Evolutionary conservation across 2,329 filamentous ascomycete species (phyloP).

Genomic region (Neonectria neomacrospora): DNA sequence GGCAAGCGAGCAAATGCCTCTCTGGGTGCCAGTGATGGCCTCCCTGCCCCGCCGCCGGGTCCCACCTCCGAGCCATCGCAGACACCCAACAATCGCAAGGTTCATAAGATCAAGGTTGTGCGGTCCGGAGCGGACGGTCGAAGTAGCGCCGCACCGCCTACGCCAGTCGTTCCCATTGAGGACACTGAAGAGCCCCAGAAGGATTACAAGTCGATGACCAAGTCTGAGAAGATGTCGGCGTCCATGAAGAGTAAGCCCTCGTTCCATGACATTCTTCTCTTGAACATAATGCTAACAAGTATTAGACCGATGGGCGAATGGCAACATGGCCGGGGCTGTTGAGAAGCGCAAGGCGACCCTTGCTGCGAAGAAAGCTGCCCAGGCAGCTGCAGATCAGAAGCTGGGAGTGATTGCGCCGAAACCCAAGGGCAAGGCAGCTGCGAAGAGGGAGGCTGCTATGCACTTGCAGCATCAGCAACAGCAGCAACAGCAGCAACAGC

Average conservation of each 20-base stretch:
- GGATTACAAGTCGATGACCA: conserved; percentile 70
- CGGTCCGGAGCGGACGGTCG: conserved; percentile 44
- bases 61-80: conserved; percentile 39
- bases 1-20: conserved; percentile 44
- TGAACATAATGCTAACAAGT: conserved; percentile 41
- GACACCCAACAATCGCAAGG: conserved; percentile 45
- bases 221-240: conserved; percentile 73
- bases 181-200: conserved; percentile 58
- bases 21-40: conserved; percentile 22
- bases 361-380: conserved; percentile 66
- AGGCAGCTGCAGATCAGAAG: conserved; percentile 54
- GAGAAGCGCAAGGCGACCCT: conserved; percentile 70
- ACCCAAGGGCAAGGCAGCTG: conserved; percentile 49
- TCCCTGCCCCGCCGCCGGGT: conserved; percentile 31
- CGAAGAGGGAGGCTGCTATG: conserved; percentile 48
- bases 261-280: neutral
- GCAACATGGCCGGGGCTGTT: conserved; percentile 69
- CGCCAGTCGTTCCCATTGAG: conserved; percentile 27
- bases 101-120: conserved; percentile 54
- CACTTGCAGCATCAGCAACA: conserved; percentile 41
- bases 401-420: conserved; percentile 53
- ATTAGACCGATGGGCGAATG: conserved; percentile 68
- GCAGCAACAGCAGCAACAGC: conserved; percentile 33
- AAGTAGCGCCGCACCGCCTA: conserved; percentile 36
- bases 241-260: conserved; percentile 69